A percentile compares a stretch with the other conserved stretches of the same genome.
Evolutionary conservation across 441 rosid species (phyloP).

Genomic region (Populus trichocarpa): DNA sequence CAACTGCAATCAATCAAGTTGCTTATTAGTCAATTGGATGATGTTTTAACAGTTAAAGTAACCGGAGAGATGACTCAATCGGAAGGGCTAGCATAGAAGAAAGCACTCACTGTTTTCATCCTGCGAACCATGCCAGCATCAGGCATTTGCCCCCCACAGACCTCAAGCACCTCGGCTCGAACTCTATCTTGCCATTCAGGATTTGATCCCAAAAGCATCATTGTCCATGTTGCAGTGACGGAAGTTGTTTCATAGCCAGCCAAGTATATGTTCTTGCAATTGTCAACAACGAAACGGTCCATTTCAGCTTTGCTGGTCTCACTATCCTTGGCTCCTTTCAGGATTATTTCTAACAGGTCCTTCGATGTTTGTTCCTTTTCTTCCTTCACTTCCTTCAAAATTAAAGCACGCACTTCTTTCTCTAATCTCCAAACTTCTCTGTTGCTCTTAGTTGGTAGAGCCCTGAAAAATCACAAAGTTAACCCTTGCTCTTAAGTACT

Average conservation of each 20-base stretch:
- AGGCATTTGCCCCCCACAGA: conserved; percentile 39
- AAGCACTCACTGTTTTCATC: conserved; percentile 30
- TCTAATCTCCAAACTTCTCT: conserved; percentile 42
- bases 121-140: conserved; percentile 35
- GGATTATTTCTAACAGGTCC: conserved; percentile 36
- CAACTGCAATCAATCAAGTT: conserved; percentile 33
- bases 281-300: conserved; percentile 50
- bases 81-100: too few relatives aligned
- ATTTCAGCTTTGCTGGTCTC: conserved; percentile 27
- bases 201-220: conserved; percentile 60
- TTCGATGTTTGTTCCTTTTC: conserved; percentile 15
- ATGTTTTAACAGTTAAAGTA: too few relatives aligned
- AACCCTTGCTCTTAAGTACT: too few relatives aligned
- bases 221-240: conserved; percentile 54
- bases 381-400: conserved; percentile 38
- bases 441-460: conserved; percentile 37
- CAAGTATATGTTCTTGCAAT: conserved; percentile 63
- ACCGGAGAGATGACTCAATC: too few relatives aligned
- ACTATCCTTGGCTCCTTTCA: conserved; percentile 34
- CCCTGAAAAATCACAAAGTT: conserved; percentile 3
- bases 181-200: conserved; percentile 59
- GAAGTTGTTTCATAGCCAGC: conserved; percentile 70
- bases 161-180: conserved; percentile 41
- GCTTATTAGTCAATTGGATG: too few relatives aligned
- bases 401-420: conserved; percentile 33